Evolutionary conservation across 768 basidiomycete genomes (phyloP), one percentile per base, ranked within the genome.

Genomic region (Lactarius quietus): DNA sequence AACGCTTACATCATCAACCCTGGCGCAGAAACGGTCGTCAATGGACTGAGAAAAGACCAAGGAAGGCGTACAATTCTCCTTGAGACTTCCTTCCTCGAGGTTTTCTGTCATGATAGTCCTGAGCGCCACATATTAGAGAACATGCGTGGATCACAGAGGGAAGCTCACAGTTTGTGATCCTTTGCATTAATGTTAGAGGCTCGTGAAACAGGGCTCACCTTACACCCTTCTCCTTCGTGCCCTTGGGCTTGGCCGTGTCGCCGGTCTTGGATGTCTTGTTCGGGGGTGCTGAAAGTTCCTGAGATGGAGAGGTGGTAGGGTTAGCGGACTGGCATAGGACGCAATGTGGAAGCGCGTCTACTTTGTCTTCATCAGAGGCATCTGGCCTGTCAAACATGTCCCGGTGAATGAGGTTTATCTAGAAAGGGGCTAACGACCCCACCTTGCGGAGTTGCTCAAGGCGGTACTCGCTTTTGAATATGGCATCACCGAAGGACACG

Each of bases 51-150:
- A 51, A 18, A 41, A 36, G 38, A 60, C 31, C 54, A 66, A 63
- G 67, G 61, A 63, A 28, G 61, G 72, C 76, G 68, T 69, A 76
- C 74, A 71, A 23, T 17, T 68, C 58, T 35, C 26, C 63, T 51
- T 69, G 63, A 54, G 69, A 53, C 39, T 61, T 58, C 38, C 53
- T 48, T 35, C 52, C 51, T 36, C 61, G 65, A 59, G 61, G 9
- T 26, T 61, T 68, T 41, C 59, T 60, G 36, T 52, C 31, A 3
- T 23, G 15, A 57, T 9, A 18, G 35, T 66, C 60, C 65, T 66
- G 20, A 29, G 14, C 31, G 26, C 28, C n/a, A 33, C 48, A 43
- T 61, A 52, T 57, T 20, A 62, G 48, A 41, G 57, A 18, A 23
- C 31, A 36, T 43, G 35, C 23, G 64, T 57, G 60, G 55, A 65